Evolutionary conservation across 192 early-diverging fungal species (phyloP), one percentile per base, ranked within the genome.

Genomic region (Mortierella hygrophila): DNA sequence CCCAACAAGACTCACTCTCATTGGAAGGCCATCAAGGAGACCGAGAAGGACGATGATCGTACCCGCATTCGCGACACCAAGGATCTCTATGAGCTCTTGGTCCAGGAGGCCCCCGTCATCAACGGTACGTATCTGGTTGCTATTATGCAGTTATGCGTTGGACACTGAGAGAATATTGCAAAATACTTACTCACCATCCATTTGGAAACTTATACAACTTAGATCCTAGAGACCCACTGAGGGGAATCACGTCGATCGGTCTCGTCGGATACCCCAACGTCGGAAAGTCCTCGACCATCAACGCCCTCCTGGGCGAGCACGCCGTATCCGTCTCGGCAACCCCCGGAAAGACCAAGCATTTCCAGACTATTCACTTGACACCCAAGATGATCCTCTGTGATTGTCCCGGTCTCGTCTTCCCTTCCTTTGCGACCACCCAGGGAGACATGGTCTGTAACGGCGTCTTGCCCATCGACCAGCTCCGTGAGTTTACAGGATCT

Each of bases 261-360:
- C 92, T 99, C 72, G 97, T 99, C 68, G 99, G 99, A 44, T 99
- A 99, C 88, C 99, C 99, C 71, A 99, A 99, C 91, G 99, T 99
- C 68, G 99, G 99, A 89, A 99, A 99, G 90, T 98, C 97, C 38
- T 98, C 97, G 68, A 99, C 98, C 35, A 96, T 99, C 88, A 99
- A 99, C 91, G 97, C 98, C 20, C 91, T 99, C 42, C 93, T 98
- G 70, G 98, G 98, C 18, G 92, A 97, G 46, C 98, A 98, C 82
- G 91, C 93, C 65, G 99, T 99, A 40, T 96, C 98, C 9, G 98
- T 99, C 23, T 96, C 96, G 16, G 92, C 99, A 41, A 99, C 98
- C 29, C 99, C 99, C 29, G 99, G 99, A 80, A 99, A 99, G 82
- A 99, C 99, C 75, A 99, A 99, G 91, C 99, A 99, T 88, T 99